phyloP scores from a whole-genome alignment of 768 basidiomycete species.

The Myochromella boudieri region DNA sequence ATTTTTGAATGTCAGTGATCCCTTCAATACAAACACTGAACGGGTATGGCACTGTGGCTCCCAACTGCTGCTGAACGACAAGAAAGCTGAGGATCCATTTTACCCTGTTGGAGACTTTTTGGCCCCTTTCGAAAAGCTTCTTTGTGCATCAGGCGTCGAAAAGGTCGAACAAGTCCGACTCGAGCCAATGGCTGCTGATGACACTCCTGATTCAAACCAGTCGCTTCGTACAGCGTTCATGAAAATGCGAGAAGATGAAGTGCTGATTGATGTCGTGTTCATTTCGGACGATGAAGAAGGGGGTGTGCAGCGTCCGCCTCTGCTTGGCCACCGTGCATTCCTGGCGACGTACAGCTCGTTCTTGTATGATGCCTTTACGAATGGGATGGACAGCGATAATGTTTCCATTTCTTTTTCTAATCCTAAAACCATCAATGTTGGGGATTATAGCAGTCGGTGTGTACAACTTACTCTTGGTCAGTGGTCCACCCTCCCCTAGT shows the following conservation, averaged over 20 bases:
- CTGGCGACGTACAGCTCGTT: conserved; percentile 33
- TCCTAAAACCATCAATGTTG: conserved; percentile 10
- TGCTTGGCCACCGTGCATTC: conserved; percentile 41
- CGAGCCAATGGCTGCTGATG: conserved; percentile 15
- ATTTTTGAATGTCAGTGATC: conserved; percentile 49
- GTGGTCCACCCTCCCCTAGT: not conserved
- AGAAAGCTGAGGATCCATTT: conserved; percentile 25
- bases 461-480: conserved; percentile 28
- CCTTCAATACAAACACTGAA: conserved; percentile 21
- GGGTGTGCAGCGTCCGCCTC: too few relatives aligned
- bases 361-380: conserved; percentile 30
- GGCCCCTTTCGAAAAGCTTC: conserved; percentile 27
- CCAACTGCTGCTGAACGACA: conserved; percentile 37
- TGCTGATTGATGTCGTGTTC: conserved; percentile 39
- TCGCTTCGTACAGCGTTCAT: conserved; percentile 24
- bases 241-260: conserved; percentile 28
- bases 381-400: conserved; percentile 20
- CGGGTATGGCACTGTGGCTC: conserved; percentile 42
- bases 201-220: conserved; percentile 7
- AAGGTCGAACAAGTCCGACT: conserved; percentile 20
- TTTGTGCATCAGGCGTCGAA: conserved; percentile 32
- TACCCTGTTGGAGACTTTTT: conserved; percentile 35
- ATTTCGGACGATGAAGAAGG: conserved; percentile 19
- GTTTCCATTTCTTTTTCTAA: conserved; percentile 5
- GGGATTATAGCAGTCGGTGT: conserved; percentile 19